Conservation (phyloP, 129 eudicot genomes). For the Pulicaria dysenterica region DNA sequence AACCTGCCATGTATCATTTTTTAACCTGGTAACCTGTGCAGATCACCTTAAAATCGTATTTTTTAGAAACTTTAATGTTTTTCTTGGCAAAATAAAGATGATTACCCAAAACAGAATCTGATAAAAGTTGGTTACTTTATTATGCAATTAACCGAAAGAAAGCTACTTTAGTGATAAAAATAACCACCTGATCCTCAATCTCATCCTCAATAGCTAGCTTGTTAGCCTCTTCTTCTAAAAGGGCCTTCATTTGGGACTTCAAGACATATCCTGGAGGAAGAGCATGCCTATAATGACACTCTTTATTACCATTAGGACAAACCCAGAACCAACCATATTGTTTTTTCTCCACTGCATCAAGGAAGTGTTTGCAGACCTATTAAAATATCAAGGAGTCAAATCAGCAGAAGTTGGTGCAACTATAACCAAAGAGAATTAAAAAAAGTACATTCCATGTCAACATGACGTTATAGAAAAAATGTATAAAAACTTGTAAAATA, state of each 20-base stretch:
- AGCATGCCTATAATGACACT: conserved; percentile 88
- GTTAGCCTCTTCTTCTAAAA: conserved; percentile 75
- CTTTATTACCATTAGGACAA: conserved; percentile 92
- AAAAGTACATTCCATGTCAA: neutral
- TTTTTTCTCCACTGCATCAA: conserved; percentile 92
- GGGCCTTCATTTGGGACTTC: conserved; percentile 96
- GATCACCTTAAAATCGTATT: neutral
- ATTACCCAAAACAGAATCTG: neutral
- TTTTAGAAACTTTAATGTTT: neutral
- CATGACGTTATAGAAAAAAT: neutral
- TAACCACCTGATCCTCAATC: conserved; percentile 77
- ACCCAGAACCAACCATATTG: conserved; percentile 98
- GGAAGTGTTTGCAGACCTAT: conserved; percentile 81
- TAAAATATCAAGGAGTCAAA: conserved; percentile 1
- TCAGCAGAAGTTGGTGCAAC: conserved; percentile 17
- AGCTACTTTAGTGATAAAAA: neutral
- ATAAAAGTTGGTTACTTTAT: neutral
- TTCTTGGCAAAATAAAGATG: neutral
- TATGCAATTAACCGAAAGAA: neutral
- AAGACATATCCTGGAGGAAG: conserved; percentile 89
- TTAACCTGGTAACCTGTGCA: neutral
- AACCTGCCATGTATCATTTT: neutral
- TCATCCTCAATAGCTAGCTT: conserved; percentile 87
- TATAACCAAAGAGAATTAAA: neutral
- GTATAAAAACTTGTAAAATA: neutral